Conservation (phyloP, 208 protist species). For the Jaenimonas drosophilae region DNA sequence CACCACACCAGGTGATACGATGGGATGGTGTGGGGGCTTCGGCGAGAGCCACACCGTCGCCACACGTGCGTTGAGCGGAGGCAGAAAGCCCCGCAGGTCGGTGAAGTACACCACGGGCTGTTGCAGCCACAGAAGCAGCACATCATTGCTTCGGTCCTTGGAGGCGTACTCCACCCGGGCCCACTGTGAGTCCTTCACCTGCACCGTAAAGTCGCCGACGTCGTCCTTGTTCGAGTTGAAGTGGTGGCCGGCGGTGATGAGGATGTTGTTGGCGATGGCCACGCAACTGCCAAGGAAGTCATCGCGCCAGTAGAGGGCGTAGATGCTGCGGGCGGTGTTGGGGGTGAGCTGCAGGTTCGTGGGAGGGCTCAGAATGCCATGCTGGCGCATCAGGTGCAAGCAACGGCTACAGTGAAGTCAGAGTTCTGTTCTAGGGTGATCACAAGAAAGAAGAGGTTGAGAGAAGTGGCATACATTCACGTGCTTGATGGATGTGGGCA, state of each 20-base stretch:
- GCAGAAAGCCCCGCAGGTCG: conserved; percentile 53
- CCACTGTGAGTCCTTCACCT: conserved; percentile 22
- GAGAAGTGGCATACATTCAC: too few relatives aligned
- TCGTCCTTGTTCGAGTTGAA: conserved; percentile 69
- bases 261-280: conserved; percentile 36
- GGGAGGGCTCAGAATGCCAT: conserved; percentile 28
- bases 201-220: conserved; percentile 67
- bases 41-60: conserved; percentile 70
- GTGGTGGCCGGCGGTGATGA: conserved; percentile 74
- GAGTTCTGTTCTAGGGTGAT: too few relatives aligned
- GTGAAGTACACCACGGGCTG: conserved; percentile 17
- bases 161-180: conserved; percentile 35
- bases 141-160: conserved; percentile 48
- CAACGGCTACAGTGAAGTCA: neutral
- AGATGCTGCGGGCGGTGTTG: conserved; percentile 25
- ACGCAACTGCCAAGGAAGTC: conserved; percentile 71
- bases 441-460: too few relatives aligned
- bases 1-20: conserved; percentile 73
- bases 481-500: conserved; percentile 2
- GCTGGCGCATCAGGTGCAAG: conserved; percentile 24
- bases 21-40: conserved; percentile 60
- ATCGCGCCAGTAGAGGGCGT: conserved; percentile 68
- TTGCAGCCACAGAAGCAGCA: conserved; percentile 62
- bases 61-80: conserved; percentile 33
- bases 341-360: conserved; percentile 18